Percentiles rank a stretch among this genome's conserved stretches.
Conservation (phyloP, 2,329 filamentous ascomycete genomes). For the Pseudopithomyces maydicus region DNA sequence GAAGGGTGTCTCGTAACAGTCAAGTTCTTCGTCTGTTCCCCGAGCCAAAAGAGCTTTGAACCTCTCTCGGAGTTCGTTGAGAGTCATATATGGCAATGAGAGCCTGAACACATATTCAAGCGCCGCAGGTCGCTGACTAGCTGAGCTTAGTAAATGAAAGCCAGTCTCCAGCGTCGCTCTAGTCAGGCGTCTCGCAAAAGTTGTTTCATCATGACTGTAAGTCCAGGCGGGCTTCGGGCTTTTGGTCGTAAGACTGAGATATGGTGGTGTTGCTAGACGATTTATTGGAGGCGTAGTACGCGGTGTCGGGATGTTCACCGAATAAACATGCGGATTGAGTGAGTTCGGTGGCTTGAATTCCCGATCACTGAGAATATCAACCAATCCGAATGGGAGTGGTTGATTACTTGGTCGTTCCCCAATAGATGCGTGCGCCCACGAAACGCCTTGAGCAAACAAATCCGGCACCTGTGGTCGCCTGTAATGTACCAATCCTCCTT, state of each 20-base stretch:
- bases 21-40: constrained; percentile 56
- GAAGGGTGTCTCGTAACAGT: constrained; percentile 65
- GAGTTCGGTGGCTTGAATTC: constrained; percentile 19
- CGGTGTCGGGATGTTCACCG: constrained; percentile 31
- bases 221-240: constrained; percentile 51
- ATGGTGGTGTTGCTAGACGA: constrained; percentile 28
- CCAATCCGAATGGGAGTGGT: constrained; percentile 37
- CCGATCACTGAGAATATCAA: constrained; percentile 29
- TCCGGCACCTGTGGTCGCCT: constrained; percentile 20
- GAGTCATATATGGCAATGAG: constrained; percentile 62
- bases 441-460: constrained; percentile 26
- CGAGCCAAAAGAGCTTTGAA: constrained; percentile 49
- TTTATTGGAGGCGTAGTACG: constrained; percentile 31
- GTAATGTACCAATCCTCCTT: background rate
- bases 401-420: constrained; percentile 10
- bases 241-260: constrained; percentile 34
- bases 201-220: constrained; percentile 67
- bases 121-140: constrained; percentile 27
- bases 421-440: constrained; percentile 6
- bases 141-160: constrained; percentile 62
- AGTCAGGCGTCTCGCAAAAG: constrained; percentile 73
- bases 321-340: constrained; percentile 24
- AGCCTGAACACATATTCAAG: constrained; percentile 68
- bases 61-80: constrained; percentile 45
- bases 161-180: constrained; percentile 68